Percentiles rank a stretch among this genome's conserved stretches.
Conservation (phyloP, 2,329 filamentous ascomycete genomes). For the Fusarium vanettenii region DNA sequence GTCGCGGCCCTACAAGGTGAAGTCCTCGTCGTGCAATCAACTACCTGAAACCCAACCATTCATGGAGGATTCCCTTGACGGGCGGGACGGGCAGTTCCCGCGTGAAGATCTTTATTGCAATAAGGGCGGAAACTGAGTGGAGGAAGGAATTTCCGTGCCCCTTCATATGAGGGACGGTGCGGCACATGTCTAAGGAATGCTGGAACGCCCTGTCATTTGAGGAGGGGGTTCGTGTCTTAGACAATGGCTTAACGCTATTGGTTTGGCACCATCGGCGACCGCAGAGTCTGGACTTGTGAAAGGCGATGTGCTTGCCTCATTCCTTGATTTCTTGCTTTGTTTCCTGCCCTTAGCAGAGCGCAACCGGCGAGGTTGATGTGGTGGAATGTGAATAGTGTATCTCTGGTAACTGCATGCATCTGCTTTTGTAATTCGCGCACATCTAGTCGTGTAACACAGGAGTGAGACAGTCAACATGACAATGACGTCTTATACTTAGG, state of each 20-base stretch:
- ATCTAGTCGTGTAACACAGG: neutral
- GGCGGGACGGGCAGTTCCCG: neutral
- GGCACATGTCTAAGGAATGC: neutral
- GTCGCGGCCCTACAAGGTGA: neutral
- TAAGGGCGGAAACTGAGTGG: neutral
- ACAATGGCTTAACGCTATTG: neutral
- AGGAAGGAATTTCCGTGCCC: neutral
- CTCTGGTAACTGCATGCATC: neutral
- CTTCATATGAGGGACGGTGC: neutral
- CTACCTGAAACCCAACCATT: neutral
- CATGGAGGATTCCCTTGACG: neutral
- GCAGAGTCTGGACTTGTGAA: neutral
- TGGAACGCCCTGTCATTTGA: neutral
- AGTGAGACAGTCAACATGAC: neutral
- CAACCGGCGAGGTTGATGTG: neutral
- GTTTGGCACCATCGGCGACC: neutral
- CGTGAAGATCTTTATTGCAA: neutral
- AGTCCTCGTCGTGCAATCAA: neutral
- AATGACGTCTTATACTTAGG: neutral
- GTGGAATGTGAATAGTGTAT: neutral
- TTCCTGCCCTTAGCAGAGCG: neutral
- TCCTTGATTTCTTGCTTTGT: neutral
- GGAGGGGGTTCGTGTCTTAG: neutral
- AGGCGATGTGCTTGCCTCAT: neutral
- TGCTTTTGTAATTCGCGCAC: neutral